Evolutionary conservation across 2,329 filamentous ascomycete species (phyloP), one percentile per base, ranked within the genome.

Genomic region (Aspergillus melleus): DNA sequence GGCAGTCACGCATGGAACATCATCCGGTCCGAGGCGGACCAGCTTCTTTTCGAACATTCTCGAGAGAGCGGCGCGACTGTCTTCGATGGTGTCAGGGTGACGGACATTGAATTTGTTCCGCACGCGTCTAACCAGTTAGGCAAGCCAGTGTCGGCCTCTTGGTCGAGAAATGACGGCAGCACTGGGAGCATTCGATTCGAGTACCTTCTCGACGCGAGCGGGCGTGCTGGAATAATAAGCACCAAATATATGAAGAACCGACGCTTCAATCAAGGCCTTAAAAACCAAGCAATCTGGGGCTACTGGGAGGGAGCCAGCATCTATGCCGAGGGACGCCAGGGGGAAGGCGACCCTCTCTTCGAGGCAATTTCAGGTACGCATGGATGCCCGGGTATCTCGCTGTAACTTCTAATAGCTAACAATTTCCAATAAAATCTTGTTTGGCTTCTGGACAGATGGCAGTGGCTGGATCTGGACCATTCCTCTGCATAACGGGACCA

Each of bases 381-480:
- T 42, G 14, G 6, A 16, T 26, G 10, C 20, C n/a, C 19, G 12
- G 10, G 0, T 20, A 6, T 36, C 11, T 36, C 9, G 20, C 14
- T 53, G 12, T 26, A 11, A 1, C 26, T n/a, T 2, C 11, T n/a
- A 14, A 2, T 29, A 26, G 14, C 22, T 32, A 26, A 9, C 9
- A 9, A 16, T n/a, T 6, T 8, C 24, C 12, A 2, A 29, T 50
- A 39, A 51, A 2, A n/a, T n/a, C 14, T n/a, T 42, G 14, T 9
- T 42, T 42, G 36, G 5, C 16, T 42, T 6, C 16, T 30, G 69
- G 12, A 29, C 32, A 72, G 80, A 84, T 64, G 75, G 57, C 1
- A 82, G 79, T 59, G 81, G 82, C 14, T 84, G 81, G 82, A 68
- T 60, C 16, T 84, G 81, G 81, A 72, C 72, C 54, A 83, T 84